Evolutionary conservation across 2,329 filamentous ascomycete species (phyloP), one percentile per base, ranked within the genome.

Genomic region (Fusarium nanum): DNA sequence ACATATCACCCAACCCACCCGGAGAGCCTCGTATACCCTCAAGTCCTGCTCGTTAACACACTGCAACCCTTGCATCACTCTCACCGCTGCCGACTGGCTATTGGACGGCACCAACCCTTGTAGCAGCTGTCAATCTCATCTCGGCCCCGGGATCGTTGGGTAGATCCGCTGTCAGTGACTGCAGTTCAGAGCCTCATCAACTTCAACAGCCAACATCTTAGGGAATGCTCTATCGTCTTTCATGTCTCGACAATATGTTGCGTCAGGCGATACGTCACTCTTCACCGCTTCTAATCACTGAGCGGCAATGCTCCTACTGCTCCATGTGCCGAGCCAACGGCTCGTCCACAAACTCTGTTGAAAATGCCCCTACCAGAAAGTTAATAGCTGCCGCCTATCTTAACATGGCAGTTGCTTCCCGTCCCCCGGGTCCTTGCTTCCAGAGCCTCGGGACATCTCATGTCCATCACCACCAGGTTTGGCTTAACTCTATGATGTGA

Each of bases 101-200:
- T 71, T 72, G 57, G 64, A 53, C 58, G 59, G 53, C 18, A 28
- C 42, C 23, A 66, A 10, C 62, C 68, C 69, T 61, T 71, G 56
- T 46, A 71, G 59, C 63, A 58, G 44, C 63, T 68, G 66, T 67
- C 71, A 67, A 50, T 55, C 56, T 63, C 66, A 50, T 57, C 42
- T 58, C 60, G 41, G 28, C 46, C 46, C 46, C 52, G 64, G 53
- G 56, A 52, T 70, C 41, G 32, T 58, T 70, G 73, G 73, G 60
- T 75, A 75, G 73, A 75, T 75, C 73, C 73, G 73, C 67, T 74
- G 69, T 65, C 73, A 73, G 57, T 49, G 48, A 59, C 60, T 42
- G 62, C 49, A 66, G 42, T 25, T 50, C 54, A 69, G 72, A 75
- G 71, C 70, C 67, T 68, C 65, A 64, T 50, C 23, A 37, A 62